phyloP scores from a whole-genome alignment of 2,329 filamentous ascomycete genomes.

The Grosmannia serpens region DNA sequence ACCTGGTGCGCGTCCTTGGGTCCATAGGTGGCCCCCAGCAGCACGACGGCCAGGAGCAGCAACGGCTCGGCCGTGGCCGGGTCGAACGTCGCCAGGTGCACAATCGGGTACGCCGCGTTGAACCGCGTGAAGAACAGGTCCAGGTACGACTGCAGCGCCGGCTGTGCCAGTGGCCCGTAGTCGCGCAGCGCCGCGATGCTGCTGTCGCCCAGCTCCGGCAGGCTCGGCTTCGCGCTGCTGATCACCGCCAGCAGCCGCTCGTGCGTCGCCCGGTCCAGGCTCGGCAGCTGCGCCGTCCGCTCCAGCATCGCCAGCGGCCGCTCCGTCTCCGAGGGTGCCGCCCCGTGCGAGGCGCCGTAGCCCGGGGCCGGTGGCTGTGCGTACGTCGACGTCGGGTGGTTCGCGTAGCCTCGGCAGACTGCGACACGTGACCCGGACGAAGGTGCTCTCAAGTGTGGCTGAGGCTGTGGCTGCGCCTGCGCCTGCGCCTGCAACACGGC shows the following conservation, averaged over 20 bases:
- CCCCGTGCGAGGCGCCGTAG: too few relatives aligned
- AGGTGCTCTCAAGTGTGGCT: not conserved
- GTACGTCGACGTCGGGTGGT: not conserved
- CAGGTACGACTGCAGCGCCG: conserved; percentile 4
- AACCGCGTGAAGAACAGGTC: conserved; percentile 8
- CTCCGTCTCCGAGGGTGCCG: not conserved
- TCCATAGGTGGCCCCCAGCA: conserved; percentile 10
- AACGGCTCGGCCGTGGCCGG: conserved; percentile 5
- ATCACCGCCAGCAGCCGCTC: not conserved
- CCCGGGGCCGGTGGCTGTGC: not conserved
- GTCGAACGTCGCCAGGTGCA: conserved; percentile 7
- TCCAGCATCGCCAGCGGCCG: conserved; percentile 4
- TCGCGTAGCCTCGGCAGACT: too few relatives aligned
- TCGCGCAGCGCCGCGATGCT: not conserved
- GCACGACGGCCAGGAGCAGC: conserved; percentile 7
- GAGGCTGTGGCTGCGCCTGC: not conserved
- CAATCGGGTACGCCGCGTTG: conserved; percentile 10
- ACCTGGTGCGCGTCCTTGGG: conserved; percentile 11
- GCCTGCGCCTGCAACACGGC: not conserved
- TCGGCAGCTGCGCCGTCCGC: not conserved
- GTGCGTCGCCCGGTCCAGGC: not conserved
- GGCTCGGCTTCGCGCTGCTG: not conserved
- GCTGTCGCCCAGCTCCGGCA: not conserved
- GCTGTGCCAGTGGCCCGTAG: conserved; percentile 3
- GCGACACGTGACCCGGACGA: too few relatives aligned